Evolutionary conservation across 306 rosid species (phyloP).

Genomic region (Quercus variabilis): DNA sequence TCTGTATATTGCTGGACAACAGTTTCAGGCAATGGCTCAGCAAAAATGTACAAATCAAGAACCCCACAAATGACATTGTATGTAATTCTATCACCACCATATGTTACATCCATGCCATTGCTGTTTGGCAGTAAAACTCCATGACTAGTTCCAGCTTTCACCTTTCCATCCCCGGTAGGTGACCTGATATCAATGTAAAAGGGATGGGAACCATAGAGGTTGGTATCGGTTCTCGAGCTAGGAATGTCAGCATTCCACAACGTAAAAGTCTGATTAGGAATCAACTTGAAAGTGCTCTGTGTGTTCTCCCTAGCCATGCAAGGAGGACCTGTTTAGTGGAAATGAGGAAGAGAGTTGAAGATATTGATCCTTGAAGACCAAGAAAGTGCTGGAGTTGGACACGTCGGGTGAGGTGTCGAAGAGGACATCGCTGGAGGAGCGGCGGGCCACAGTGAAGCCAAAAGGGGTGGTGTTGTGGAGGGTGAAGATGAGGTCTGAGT

Average conservation of each 20-base stretch:
- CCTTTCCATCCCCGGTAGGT: conserved; percentile 39
- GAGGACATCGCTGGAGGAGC: conserved; percentile 55
- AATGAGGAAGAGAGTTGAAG: conserved; percentile 35
- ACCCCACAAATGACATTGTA: conserved; percentile 75
- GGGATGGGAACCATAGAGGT: conserved; percentile 87
- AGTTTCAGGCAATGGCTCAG: conserved; percentile 61
- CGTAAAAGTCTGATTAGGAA: conserved; percentile 42
- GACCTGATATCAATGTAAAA: conserved; percentile 75
- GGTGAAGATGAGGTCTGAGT: conserved; percentile 60
- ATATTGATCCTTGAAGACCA: conserved; percentile 72
- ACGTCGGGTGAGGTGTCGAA: conserved; percentile 33
- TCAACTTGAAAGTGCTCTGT: conserved; percentile 61
- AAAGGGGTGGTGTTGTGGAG: conserved; percentile 67
- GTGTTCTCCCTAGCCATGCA: conserved; percentile 71
- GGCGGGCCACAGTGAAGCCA: conserved; percentile 61
- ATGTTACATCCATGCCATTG: conserved; percentile 76
- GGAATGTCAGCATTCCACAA: conserved; percentile 58
- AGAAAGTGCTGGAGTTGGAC: conserved; percentile 19
- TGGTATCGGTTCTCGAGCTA: conserved; percentile 41
- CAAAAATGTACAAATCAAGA: conserved; percentile 62
- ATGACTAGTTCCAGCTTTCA: conserved; percentile 19
- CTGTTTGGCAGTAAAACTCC: conserved; percentile 74
- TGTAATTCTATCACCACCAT: conserved; percentile 56
- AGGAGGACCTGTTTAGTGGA: background rate
- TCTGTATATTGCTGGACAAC: conserved; percentile 74